A percentile compares a stretch with the other conserved stretches of the same genome.
phyloP scores from a whole-genome alignment of 2,329 filamentous ascomycete species.

The Dactylellina leptospora region DNA sequence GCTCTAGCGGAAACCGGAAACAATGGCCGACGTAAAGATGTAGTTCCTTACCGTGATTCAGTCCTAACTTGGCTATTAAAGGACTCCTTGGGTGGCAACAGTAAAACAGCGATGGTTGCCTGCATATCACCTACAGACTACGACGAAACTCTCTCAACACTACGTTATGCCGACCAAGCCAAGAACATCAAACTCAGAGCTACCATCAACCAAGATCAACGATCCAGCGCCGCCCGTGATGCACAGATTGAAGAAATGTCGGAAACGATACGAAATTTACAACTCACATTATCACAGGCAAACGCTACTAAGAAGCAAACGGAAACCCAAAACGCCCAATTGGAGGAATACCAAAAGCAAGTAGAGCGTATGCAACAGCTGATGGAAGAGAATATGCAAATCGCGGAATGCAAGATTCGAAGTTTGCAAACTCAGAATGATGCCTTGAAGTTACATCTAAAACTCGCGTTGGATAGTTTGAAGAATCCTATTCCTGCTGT shows the following conservation, averaged over 20 bases:
- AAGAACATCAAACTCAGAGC: slow-evolving; percentile 96
- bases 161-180: slow-evolving; percentile 96
- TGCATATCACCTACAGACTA: slow-evolving; percentile 96
- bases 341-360: slow-evolving; percentile 94
- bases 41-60: slow-evolving; percentile 93
- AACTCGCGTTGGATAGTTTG: slow-evolving; percentile 74
- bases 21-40: slow-evolving; percentile 69
- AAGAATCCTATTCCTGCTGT: slow-evolving; percentile 79
- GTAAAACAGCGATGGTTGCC: slow-evolving; percentile 98
- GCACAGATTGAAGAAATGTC: slow-evolving; percentile 94
- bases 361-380: slow-evolving; percentile 89
- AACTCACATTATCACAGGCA: slow-evolving; percentile 75
- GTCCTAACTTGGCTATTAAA: slow-evolving; percentile 87
- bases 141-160: slow-evolving; percentile 93
- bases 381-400: slow-evolving; percentile 92
- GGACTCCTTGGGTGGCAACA: slow-evolving; percentile 94
- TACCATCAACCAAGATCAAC: slow-evolving; percentile 92
- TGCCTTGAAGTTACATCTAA: slow-evolving; percentile 83
- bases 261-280: slow-evolving; percentile 86
- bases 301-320: slow-evolving; percentile 77
- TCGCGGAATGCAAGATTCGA: slow-evolving; percentile 92
- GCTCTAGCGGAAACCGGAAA: slow-evolving; percentile 81
- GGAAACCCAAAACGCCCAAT: slow-evolving; percentile 78
- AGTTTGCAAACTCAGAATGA: slow-evolving; percentile 90
- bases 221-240: slow-evolving; percentile 90